Percentiles rank a stretch among this genome's conserved stretches.
These are phyloP conservation scores for Nigrograna mackinnonii DNA, from an alignment of 2,329 filamentous ascomycete genomes.

Conservation along the genomic window DNA sequence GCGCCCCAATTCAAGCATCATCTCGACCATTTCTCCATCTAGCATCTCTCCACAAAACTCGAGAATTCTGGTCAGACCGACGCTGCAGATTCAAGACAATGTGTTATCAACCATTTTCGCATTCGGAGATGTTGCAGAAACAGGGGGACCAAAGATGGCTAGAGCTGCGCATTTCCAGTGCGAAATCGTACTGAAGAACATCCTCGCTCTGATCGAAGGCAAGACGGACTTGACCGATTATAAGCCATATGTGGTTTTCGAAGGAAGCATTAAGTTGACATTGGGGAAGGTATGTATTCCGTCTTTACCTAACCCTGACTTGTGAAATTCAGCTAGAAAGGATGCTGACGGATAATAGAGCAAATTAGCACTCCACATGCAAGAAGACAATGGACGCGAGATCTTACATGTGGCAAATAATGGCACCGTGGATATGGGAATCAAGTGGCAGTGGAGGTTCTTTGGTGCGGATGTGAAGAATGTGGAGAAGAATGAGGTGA, in stretches of 20 bases:
- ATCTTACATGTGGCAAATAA: constrained; percentile 5
- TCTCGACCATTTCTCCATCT: constrained; percentile 48
- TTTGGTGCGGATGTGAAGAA: constrained; percentile 10
- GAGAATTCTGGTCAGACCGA: constrained; percentile 58
- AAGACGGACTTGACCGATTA: constrained; percentile 6
- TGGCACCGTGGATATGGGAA: constrained; percentile 6
- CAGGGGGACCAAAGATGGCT: constrained; percentile 56
- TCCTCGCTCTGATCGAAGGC: constrained; percentile 50
- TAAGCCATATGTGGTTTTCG: constrained; percentile 12
- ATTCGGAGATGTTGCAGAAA: constrained; percentile 66
- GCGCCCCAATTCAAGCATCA: constrained; percentile 56
- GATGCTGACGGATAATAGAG: too few relatives aligned
- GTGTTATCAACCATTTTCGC: constrained; percentile 59
- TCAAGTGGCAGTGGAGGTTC: constrained; percentile 11
- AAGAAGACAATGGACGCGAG: constrained; percentile 8
- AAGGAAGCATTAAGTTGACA: constrained; percentile 22
- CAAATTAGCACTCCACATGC: constrained; percentile 2
- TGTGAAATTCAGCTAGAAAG: too few relatives aligned
- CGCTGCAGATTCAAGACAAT: constrained; percentile 59
- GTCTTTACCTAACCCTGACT: too few relatives aligned
- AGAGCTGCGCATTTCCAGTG: constrained; percentile 60
- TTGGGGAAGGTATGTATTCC: constrained; percentile 16
- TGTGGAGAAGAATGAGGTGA: constrained; percentile 4
- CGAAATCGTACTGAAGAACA: constrained; percentile 57
- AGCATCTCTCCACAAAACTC: constrained; percentile 50